phyloP scores from a whole-genome alignment of 148 eudicot species.

The Agrostemma githago region DNA sequence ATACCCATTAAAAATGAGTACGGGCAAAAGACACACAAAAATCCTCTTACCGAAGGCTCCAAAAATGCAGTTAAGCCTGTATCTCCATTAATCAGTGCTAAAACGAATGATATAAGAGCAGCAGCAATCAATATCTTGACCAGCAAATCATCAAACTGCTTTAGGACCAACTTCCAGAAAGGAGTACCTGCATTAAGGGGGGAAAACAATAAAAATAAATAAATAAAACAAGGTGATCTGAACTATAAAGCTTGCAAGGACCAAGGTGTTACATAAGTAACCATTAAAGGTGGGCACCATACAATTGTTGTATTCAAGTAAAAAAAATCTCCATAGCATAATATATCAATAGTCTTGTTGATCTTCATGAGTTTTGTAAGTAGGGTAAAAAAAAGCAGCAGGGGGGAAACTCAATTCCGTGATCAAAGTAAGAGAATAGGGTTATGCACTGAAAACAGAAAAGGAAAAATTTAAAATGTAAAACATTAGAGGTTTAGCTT shows the following conservation, averaged over 20 bases:
- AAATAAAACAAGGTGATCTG: conserved; percentile 1
- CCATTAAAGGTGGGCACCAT: neutral
- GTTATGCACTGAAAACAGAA: neutral
- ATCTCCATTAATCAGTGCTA: conserved; percentile 93
- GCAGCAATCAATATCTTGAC: conserved; percentile 97
- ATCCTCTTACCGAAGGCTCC: conserved; percentile 84
- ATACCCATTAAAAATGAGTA: too few species aligned
- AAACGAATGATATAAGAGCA: conserved; percentile 76
- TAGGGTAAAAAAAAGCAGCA: neutral
- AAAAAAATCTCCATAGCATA: neutral
- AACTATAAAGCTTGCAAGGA: neutral
- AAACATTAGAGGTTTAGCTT: too few species aligned
- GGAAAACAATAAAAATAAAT: too few species aligned
- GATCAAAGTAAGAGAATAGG: neutral
- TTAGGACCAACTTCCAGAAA: conserved; percentile 89
- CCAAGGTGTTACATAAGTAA: neutral
- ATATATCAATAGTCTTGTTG: neutral
- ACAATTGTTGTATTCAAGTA: neutral
- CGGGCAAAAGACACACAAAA: neutral
- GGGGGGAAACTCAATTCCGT: neutral
- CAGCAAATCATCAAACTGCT: conserved; percentile 97
- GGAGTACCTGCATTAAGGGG: conserved; percentile 71
- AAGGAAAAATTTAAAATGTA: neutral
- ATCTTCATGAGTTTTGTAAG: neutral
- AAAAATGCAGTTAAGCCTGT: conserved; percentile 92